Conservation (phyloP, 495 filamentous ascomycete species). For the Neurospora sp. region DNA sequence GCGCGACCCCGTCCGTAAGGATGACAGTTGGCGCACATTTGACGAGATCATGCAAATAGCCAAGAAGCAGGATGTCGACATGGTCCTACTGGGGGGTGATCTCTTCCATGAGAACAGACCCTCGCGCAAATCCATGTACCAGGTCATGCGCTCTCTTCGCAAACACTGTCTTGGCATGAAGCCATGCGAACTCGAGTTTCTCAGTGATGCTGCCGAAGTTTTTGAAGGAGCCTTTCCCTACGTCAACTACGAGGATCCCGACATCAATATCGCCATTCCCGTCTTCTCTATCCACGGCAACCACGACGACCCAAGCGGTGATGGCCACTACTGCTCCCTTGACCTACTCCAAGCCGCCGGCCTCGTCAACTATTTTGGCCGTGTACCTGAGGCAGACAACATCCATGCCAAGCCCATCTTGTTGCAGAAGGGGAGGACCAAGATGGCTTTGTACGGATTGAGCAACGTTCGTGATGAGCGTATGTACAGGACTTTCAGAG, state of each 20-base stretch:
- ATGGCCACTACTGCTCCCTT: constrained; percentile 79
- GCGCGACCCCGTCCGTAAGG: constrained; percentile 81
- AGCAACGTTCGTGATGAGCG: constrained; percentile 96
- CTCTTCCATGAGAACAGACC: constrained; percentile 99
- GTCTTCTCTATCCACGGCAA: constrained; percentile 99
- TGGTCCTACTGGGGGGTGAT: constrained; percentile 90
- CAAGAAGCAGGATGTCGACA: constrained; percentile 81
- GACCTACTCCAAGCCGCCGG: constrained; percentile 88
- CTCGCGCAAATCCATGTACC: constrained; percentile 90
- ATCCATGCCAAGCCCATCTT: constrained; percentile 85
- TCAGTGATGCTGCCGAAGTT: constrained; percentile 82
- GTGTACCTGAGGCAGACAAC: constrained; percentile 83
- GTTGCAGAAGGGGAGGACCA: constrained; percentile 87
- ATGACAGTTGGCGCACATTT: constrained; percentile 96
- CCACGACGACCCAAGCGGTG: constrained; percentile 93
- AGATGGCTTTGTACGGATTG: constrained; percentile 89
- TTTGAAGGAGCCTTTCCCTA: constrained; percentile 80
- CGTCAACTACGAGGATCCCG: constrained; percentile 95
- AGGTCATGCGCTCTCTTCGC: constrained; percentile 87
- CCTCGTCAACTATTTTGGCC: constrained; percentile 90
- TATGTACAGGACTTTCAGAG: constrained; percentile 83
- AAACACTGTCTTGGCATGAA: constrained; percentile 92
- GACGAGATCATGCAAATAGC: constrained; percentile 92
- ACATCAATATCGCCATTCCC: constrained; percentile 95
- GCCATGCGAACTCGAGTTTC: constrained; percentile 88